Evolutionary conservation across 2,329 filamentous ascomycete species (phyloP), one percentile per base, ranked within the genome.

Genomic region (Calonectria fujianensis): DNA sequence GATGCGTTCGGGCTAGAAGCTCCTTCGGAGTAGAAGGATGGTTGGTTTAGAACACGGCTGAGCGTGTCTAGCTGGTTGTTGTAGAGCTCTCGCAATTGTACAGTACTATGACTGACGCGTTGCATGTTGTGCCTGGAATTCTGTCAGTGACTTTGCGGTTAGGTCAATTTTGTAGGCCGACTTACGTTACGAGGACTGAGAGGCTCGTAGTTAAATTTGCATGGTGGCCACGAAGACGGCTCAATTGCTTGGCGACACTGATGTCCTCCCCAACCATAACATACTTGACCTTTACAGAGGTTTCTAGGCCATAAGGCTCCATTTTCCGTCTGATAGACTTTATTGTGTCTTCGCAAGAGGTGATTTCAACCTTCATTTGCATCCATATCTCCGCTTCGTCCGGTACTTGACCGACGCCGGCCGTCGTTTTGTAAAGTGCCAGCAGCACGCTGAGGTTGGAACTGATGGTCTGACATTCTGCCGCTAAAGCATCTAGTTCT

Each of bases 311-410:
- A 10, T 57, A 57, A 20, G 29, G 18, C 5, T 35, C 16, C 8
- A 35, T 18, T 13, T 35, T 57, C 10, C 31, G 14, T 10, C 29
- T 35, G 29, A 57, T 57, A 3, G 31, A 32, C 6, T 35, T 57
- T 32, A 57, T 57, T 57, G 52, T 57, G 1, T 57, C 29, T 57
- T 57, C 29, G 29, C 52, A 57, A 35, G 52, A 27, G 29, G 29
- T 14, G 20, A 57, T 57, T 35, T 35, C 52, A n/a, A 14, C 31
- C 29, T 57, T n/a, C 31, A 57, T 35, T 57, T 57, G 52, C 31
- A 57, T 57, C 29, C 52, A 57, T 57, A 35, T 57, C 11, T 57
- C 52, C 7, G 20, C 29, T 35, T 57, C 24, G 31, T 57, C 52
- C 31, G 18, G 29, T 13, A 32, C 31, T 32, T 35, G 29, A 35